Conservation (phyloP, 2,329 filamentous ascomycete genomes). For the Geoglossum cookeanum region DNA sequence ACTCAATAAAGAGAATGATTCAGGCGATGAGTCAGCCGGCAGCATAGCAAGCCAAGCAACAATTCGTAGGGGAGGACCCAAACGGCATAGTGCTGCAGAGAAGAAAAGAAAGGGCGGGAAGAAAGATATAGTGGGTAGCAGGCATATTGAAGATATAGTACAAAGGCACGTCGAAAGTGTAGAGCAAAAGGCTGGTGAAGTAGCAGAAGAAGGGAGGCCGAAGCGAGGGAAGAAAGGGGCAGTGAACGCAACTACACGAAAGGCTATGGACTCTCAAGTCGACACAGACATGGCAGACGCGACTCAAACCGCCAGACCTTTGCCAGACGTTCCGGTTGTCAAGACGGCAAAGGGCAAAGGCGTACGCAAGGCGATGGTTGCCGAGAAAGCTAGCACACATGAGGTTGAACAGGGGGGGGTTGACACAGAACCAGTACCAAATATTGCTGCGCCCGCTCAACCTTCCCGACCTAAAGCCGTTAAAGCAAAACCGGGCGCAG, state of each 20-base stretch:
- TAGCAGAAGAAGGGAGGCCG: neutral
- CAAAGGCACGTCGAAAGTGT: neutral
- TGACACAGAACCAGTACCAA: neutral
- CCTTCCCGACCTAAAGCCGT: neutral
- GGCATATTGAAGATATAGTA: neutral
- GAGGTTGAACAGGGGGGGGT: neutral
- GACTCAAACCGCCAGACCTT: neutral
- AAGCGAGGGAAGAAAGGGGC: neutral
- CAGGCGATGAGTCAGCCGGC: constrained; percentile 11
- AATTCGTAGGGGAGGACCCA: constrained; percentile 6
- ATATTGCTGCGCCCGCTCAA: neutral
- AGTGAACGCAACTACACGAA: neutral
- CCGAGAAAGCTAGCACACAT: neutral
- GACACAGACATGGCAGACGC: neutral
- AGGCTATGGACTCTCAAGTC: neutral
- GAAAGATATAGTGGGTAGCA: constrained; percentile 6
- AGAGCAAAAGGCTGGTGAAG: neutral
- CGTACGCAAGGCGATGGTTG: neutral
- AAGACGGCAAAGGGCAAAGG: neutral
- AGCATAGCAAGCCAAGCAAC: constrained; percentile 12
- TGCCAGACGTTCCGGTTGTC: neutral
- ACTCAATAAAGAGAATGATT: constrained; percentile 2
- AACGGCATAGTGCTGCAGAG: constrained; percentile 10
- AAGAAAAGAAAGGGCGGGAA: constrained; percentile 14
- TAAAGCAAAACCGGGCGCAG: neutral